Conservation (phyloP, 1,139 yeast species). For the Yamadazyma conglobata region DNA sequence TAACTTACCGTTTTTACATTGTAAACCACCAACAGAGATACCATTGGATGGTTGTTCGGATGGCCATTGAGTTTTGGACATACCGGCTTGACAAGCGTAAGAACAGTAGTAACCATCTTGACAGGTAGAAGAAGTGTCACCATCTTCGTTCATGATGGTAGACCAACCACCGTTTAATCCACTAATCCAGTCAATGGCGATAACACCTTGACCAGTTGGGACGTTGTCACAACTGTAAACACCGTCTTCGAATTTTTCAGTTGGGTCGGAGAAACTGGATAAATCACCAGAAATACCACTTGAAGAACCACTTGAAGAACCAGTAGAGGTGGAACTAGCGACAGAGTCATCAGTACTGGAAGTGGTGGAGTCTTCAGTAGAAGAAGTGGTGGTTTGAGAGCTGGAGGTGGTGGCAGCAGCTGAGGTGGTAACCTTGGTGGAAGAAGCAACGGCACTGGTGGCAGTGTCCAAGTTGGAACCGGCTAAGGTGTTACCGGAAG, state of each 20-base stretch:
- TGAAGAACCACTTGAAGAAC: conserved; percentile 25
- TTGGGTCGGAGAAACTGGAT: conserved; percentile 49
- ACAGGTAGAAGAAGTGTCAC: conserved; percentile 66
- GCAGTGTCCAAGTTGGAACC: conserved; percentile 12
- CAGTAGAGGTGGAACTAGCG: conserved; percentile 15
- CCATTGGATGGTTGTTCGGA: conserved; percentile 78
- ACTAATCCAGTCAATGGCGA: conserved; percentile 75
- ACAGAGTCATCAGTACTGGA: conserved; percentile 22
- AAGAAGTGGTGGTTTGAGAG: conserved; percentile 6
- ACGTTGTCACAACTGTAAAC: conserved; percentile 67
- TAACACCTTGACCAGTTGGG: conserved; percentile 92
- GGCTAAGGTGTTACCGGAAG: conserved; percentile 27
- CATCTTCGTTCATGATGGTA: conserved; percentile 61
- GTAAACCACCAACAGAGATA: conserved; percentile 86
- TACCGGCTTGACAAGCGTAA: conserved; percentile 93
- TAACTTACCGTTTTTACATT: conserved; percentile 74
- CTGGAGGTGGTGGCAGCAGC: conserved; percentile 4
- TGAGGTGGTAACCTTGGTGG: conserved; percentile 5
- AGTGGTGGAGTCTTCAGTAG: conserved; percentile 18
- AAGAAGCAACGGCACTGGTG: conserved; percentile 8
- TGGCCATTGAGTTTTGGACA: conserved; percentile 98
- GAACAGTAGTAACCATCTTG: conserved; percentile 91
- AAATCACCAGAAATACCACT: conserved; percentile 55
- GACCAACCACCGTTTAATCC: conserved; percentile 81
- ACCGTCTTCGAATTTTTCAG: conserved; percentile 74